A percentile compares a stretch with the other conserved stretches of the same genome.
Conservation (phyloP, 176 grass and related monocot genomes). For the Bromus sterilis region DNA sequence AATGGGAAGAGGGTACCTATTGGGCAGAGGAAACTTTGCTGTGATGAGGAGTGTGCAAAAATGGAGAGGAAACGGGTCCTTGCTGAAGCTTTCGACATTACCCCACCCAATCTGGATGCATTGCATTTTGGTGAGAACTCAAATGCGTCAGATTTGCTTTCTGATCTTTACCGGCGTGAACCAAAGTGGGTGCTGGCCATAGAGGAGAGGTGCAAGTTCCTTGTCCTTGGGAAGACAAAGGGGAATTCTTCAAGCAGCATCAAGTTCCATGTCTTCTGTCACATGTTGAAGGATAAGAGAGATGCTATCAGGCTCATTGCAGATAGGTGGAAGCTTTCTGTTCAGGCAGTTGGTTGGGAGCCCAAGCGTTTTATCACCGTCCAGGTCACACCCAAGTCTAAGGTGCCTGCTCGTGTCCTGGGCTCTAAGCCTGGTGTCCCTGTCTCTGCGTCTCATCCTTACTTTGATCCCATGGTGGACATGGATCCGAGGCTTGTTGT, state of each 20-base stretch:
- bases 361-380: constrained; percentile 77
- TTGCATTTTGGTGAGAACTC: constrained; percentile 81
- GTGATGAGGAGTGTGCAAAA: constrained; percentile 88
- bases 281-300: constrained; percentile 79
- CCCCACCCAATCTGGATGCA: constrained; percentile 74
- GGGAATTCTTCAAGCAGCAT: constrained; percentile 42
- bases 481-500: constrained; percentile 92
- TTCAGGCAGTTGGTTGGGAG: constrained; percentile 66
- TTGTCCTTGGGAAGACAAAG: constrained; percentile 80
- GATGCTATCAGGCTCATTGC: constrained; percentile 69
- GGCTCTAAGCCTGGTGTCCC: constrained; percentile 50
- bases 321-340: constrained; percentile 87
- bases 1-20: constrained; percentile 71
- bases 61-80: constrained; percentile 81
- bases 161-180: constrained; percentile 65
- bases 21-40: constrained; percentile 85
- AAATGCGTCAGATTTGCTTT: constrained; percentile 40
- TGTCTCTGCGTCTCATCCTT: constrained; percentile 38
- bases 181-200: constrained; percentile 84
- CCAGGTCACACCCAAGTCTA: constrained; percentile 81
- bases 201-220: constrained; percentile 86
- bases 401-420: constrained; percentile 62
- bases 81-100: constrained; percentile 90
- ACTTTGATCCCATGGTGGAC: constrained; percentile 73
- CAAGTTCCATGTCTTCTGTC: constrained; percentile 70